These are phyloP conservation scores for Digitaria exilis DNA, from an alignment of 202 grass and related monocot species.

Conservation along the genomic window DNA sequence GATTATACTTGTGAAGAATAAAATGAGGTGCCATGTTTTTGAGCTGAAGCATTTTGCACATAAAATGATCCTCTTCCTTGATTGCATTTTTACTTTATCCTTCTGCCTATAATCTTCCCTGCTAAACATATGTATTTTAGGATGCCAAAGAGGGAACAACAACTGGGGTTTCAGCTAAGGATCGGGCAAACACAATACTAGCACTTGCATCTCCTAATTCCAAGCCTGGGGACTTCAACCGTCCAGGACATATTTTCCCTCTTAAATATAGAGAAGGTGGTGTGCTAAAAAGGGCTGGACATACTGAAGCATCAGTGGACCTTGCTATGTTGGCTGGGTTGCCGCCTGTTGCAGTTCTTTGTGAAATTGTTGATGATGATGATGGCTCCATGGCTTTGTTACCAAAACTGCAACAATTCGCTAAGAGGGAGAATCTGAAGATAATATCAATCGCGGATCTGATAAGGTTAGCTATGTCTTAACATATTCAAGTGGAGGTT, in stretches of 20 bases:
- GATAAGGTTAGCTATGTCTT: slow-evolving; percentile 65
- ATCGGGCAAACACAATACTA: slow-evolving; percentile 74
- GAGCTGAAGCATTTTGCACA: neutral
- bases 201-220: slow-evolving; percentile 75
- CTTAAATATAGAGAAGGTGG: slow-evolving; percentile 97
- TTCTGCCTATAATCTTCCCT: slow-evolving; percentile 6
- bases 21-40: slow-evolving; percentile 4
- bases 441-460: slow-evolving; percentile 92
- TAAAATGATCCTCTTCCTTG: neutral
- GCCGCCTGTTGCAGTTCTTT: slow-evolving; percentile 76
- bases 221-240: slow-evolving; percentile 84
- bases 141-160: slow-evolving; percentile 96
- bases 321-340: slow-evolving; percentile 88
- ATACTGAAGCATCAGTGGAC: slow-evolving; percentile 97
- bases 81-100: slow-evolving; percentile 1
- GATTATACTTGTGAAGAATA: slow-evolving; percentile 18
- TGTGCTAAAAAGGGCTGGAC: slow-evolving; percentile 95
- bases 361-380: slow-evolving; percentile 88
- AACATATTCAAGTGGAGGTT: slow-evolving; percentile 17
- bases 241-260: slow-evolving; percentile 94
- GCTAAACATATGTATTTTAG: slow-evolving; percentile 48
- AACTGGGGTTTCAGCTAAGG: slow-evolving; percentile 90
- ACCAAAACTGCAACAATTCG: slow-evolving; percentile 82
- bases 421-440: slow-evolving; percentile 85
- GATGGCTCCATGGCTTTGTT: slow-evolving; percentile 97